Evolutionary conservation across 305 asterid genomes (phyloP), one percentile per base, ranked within the genome.

Genomic region (Fraxinus sp.): DNA sequence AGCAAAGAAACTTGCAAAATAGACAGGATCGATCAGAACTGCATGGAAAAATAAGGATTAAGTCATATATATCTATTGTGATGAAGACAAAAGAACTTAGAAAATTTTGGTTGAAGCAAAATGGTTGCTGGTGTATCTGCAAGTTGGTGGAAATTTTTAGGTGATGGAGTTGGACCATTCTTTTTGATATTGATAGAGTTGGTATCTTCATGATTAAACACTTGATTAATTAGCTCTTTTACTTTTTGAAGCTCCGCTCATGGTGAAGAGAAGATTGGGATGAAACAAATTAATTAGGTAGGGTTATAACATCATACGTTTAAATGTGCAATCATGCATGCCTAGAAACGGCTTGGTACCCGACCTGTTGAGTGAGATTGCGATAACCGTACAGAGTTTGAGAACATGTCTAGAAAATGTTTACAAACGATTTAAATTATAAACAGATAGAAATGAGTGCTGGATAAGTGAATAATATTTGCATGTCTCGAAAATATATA

Each of bases 71-170:
- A 39, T 30, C 33, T 30, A 73, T 20, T 79, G 71, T 86, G 93
- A 89, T 80, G 84, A 11, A 49, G 91, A 90, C 92, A n/a, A 79
- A 70, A 79, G 84, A 89, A 89, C 94, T 83, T 81, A 24, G 84
- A 87, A 83, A 78, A 87, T 77, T 89, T 86, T 74, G 87, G 84
- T 84, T 86, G 94, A 92, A 94, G 95, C 95, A 87, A 92, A 78
- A 81, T 80, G 64, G 82, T 83, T 84, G 91, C 78, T 87, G 94
- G 94, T 91, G 86, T 87, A 88, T 80, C 89, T 57, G 80, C 77
- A 82, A 80, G 85, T 90, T 90, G 95, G 94, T 88, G 85, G 39
- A 82, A 55, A 37, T 81, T 77, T 71, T 73, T 74, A 7, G 57
- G 77, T 76, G 86, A 80, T 78, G 59, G 62, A 36, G 39, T 28